A percentile compares a stretch with the other conserved stretches of the same genome.
Evolutionary conservation across 2,329 filamentous ascomycete genomes (phyloP).

Genomic region (Domatiomyces catenatus): DNA sequence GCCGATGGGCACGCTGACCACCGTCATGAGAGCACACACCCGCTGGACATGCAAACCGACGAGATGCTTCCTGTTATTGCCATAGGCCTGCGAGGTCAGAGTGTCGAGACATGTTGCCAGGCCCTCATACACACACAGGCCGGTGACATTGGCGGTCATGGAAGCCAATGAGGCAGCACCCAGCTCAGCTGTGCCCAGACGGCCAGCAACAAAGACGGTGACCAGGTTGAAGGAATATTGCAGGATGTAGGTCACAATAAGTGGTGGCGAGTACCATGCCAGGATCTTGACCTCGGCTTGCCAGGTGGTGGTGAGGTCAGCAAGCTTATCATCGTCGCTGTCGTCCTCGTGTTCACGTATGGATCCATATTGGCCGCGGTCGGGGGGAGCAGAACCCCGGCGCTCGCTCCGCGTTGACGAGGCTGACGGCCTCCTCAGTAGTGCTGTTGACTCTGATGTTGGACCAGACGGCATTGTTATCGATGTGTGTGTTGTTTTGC

Average conservation of each 20-base stretch:
- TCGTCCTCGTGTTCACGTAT: slow-evolving; percentile 4
- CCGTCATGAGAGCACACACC: slow-evolving; percentile 54
- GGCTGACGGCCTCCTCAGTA: neutral
- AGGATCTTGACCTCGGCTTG: slow-evolving; percentile 12
- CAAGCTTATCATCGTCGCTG: slow-evolving; percentile 3
- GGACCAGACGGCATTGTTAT: neutral
- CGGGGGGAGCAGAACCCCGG: neutral
- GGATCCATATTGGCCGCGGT: slow-evolving; percentile 9
- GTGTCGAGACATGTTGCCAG: slow-evolving; percentile 75
- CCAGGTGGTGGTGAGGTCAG: slow-evolving; percentile 13
- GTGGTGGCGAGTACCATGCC: slow-evolving; percentile 13
- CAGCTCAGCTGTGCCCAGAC: slow-evolving; percentile 48
- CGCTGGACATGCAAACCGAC: slow-evolving; percentile 62
- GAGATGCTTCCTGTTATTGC: slow-evolving; percentile 64
- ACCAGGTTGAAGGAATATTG: slow-evolving; percentile 45
- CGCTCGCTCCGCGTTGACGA: neutral
- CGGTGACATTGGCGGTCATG: slow-evolving; percentile 59
- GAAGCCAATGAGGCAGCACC: slow-evolving; percentile 45
- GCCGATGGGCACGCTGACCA: slow-evolving; percentile 50
- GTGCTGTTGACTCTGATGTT: neutral
- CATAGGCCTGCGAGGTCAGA: slow-evolving; percentile 72
- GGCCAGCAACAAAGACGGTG: slow-evolving; percentile 54
- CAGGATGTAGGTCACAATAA: slow-evolving; percentile 17
- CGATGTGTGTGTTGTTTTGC: neutral
- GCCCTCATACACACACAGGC: slow-evolving; percentile 56